A percentile compares a stretch with the other conserved stretches of the same genome.
Conservation (phyloP, 2,329 filamentous ascomycete genomes). For the Chaetoscypha palmicola region DNA sequence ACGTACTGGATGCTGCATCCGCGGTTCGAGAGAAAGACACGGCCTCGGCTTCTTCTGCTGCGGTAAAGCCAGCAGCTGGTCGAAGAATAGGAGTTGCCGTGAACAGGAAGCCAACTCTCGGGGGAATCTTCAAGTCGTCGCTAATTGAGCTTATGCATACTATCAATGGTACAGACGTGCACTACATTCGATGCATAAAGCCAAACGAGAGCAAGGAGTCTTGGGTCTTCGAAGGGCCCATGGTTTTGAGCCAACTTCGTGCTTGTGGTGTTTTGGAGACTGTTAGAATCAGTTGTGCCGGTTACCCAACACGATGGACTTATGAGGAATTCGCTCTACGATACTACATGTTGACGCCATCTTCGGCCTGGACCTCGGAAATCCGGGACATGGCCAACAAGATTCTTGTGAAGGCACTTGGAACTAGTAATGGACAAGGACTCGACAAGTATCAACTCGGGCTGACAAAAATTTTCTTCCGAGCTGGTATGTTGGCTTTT, state of each 20-base stretch:
- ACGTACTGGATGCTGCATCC: slow-evolving; percentile 79
- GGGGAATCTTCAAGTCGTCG: slow-evolving; percentile 97
- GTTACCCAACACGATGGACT: slow-evolving; percentile 96
- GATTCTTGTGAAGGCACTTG: slow-evolving; percentile 83
- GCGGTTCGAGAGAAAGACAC: slow-evolving; percentile 85
- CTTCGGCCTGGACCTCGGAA: slow-evolving; percentile 83
- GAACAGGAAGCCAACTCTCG: slow-evolving; percentile 92
- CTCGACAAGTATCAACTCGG: slow-evolving; percentile 95
- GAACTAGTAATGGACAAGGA: slow-evolving; percentile 64
- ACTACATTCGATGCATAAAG: slow-evolving; percentile 99
- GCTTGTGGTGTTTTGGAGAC: slow-evolving; percentile 99
- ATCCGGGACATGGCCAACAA: slow-evolving; percentile 91
- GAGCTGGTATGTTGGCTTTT: slow-evolving; percentile 97
- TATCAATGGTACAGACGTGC: slow-evolving; percentile 95
- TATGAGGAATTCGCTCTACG: slow-evolving; percentile 96
- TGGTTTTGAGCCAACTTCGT: slow-evolving; percentile 94
- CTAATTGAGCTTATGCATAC: slow-evolving; percentile 97
- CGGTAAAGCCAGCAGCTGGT: slow-evolving; percentile 73
- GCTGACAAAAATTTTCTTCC: slow-evolving; percentile 98
- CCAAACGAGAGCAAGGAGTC: slow-evolving; percentile 94
- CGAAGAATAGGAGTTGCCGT: slow-evolving; percentile 87
- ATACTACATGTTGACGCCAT: slow-evolving; percentile 97
- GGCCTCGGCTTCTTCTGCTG: slow-evolving; percentile 54
- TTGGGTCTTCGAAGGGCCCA: slow-evolving; percentile 97
- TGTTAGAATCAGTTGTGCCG: slow-evolving; percentile 92